Evolutionary conservation across 352 stramenopile genomes (phyloP).

Genomic region (Thalassiosira mediterranea): DNA sequence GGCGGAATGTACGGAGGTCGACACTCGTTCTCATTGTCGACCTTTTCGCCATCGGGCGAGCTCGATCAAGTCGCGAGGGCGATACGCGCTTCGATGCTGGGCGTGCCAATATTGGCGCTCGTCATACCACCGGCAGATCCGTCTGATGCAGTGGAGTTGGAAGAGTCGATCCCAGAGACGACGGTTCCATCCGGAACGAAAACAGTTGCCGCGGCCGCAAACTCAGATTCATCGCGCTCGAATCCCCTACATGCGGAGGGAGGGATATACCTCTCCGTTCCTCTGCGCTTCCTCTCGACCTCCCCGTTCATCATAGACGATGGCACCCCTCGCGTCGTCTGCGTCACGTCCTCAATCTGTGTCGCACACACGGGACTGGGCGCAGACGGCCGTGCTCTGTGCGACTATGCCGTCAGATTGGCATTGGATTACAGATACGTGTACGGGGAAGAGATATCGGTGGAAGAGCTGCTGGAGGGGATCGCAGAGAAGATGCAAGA

Average conservation of each 20-base stretch:
- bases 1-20: conserved; percentile 56
- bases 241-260: conserved; percentile 12
- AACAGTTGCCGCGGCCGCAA: neutral
- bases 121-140: conserved; percentile 9
- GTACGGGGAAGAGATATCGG: conserved; percentile 71
- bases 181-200: neutral
- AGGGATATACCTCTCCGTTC: conserved; percentile 47
- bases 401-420: conserved; percentile 63
- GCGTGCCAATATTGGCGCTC: conserved; percentile 65
- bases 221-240: neutral
- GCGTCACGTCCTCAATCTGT: conserved; percentile 58
- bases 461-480: conserved; percentile 68
- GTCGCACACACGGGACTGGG: conserved; percentile 70
- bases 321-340: conserved; percentile 66
- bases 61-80: conserved; percentile 93
- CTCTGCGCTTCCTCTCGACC: conserved; percentile 30
- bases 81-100: conserved; percentile 61
- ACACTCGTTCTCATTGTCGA: conserved; percentile 97
- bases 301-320: conserved; percentile 73
- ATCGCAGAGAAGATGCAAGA: conserved; percentile 73
- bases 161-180: neutral
- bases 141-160: neutral
- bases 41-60: conserved; percentile 94
- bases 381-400: conserved; percentile 71
- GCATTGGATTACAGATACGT: conserved; percentile 74